Evolutionary conservation across 495 filamentous ascomycete genomes (phyloP).

Genomic region (Schizothecium vesticola): DNA sequence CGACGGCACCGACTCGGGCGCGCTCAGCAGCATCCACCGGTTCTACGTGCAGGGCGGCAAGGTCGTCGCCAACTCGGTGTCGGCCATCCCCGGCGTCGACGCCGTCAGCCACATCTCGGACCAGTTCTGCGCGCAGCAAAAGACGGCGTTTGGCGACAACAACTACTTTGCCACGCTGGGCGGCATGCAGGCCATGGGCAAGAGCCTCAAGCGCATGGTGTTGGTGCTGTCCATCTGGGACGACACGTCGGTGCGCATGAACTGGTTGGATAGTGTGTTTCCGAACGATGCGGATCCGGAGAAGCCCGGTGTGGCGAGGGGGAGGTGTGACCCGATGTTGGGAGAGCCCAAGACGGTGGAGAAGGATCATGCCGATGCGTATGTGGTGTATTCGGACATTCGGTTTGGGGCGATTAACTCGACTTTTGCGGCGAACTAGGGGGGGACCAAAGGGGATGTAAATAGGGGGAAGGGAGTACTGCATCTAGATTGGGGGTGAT

Average conservation of each 20-base stretch:
- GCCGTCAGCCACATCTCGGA: slow-evolving; percentile 53
- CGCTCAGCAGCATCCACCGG: slow-evolving; percentile 55
- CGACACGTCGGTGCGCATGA: slow-evolving; percentile 60
- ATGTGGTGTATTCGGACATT: slow-evolving; percentile 63
- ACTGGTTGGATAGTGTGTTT: slow-evolving; percentile 67
- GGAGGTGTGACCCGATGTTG: slow-evolving; percentile 51
- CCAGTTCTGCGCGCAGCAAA: slow-evolving; percentile 54
- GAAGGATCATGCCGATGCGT: slow-evolving; percentile 42
- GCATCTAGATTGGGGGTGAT: not conserved
- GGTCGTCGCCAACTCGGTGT: slow-evolving; percentile 47
- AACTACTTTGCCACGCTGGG: slow-evolving; percentile 50
- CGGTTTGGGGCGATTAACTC: slow-evolving; percentile 42
- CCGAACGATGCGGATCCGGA: slow-evolving; percentile 44
- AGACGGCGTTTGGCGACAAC: slow-evolving; percentile 55
- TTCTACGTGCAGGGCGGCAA: slow-evolving; percentile 61
- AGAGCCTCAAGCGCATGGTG: slow-evolving; percentile 57
- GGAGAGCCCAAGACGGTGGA: slow-evolving; percentile 52
- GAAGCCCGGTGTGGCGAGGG: slow-evolving; percentile 55
- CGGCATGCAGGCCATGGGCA: slow-evolving; percentile 53
- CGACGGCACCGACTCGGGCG: slow-evolving; percentile 50
- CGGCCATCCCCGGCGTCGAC: slow-evolving; percentile 44
- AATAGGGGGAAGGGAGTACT: not conserved
- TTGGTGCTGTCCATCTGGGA: slow-evolving; percentile 68
- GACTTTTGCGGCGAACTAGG: slow-evolving; percentile 21
- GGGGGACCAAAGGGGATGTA: not conserved